Evolutionary conservation across 169 alveolate species (phyloP).

Genomic region (Eimeria tenella): DNA sequence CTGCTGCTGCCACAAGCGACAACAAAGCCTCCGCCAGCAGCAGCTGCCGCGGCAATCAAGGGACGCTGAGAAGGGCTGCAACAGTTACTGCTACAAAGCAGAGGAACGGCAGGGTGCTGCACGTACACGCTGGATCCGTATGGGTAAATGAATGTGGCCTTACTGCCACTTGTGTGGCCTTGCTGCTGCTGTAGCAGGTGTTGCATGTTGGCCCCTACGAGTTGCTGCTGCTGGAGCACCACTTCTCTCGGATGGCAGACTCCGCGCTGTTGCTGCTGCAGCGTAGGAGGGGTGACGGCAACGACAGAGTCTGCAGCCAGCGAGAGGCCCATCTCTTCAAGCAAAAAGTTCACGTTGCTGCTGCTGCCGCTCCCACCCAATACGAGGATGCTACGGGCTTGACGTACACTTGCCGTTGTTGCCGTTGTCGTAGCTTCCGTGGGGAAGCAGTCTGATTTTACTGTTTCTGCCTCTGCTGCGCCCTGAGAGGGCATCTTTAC

Average conservation of each 20-base stretch:
- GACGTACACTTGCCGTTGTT: neutral
- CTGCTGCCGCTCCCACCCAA: conserved; percentile 59
- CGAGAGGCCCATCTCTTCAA: conserved; percentile 62
- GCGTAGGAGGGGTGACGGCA: conserved; percentile 25
- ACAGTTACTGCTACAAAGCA: conserved; percentile 48
- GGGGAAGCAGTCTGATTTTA: neutral
- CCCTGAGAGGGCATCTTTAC: neutral
- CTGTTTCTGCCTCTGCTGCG: neutral
- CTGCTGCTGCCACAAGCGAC: conserved; percentile 48
- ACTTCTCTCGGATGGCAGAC: conserved; percentile 53
- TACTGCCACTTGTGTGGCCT: neutral
- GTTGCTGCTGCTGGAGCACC: conserved; percentile 47
- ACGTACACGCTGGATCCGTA: conserved; percentile 49
- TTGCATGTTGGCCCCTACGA: conserved; percentile 32
- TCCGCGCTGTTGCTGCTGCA: conserved; percentile 59
- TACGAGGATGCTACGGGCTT: conserved; percentile 28
- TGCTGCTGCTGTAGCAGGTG: conserved; percentile 14
- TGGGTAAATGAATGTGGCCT: neutral
- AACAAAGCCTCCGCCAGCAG: conserved; percentile 66
- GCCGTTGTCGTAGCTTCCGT: neutral
- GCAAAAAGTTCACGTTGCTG: conserved; percentile 38
- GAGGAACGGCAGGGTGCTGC: conserved; percentile 45
- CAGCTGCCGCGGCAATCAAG: conserved; percentile 49
- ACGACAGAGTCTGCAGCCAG: conserved; percentile 50
- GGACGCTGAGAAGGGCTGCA: conserved; percentile 56